Base-by-base conservation (phyloP, 176 grass and related monocot species). In the Urochloa ruziziensis region DNA sequence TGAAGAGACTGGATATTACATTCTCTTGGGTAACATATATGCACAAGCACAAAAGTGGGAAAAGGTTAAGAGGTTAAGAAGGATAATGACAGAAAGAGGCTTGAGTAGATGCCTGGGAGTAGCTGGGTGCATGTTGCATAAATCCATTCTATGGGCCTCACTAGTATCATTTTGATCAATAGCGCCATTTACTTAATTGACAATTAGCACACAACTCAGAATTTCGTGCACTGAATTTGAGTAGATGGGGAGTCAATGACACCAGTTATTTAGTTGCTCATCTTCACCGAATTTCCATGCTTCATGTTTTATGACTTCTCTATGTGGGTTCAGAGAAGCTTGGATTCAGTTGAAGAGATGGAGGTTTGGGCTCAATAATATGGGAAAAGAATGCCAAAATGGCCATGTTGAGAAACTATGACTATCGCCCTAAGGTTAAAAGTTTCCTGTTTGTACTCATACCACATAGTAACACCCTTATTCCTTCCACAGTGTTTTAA, bases 1-100 rank as follows among this genome's bases (percentile, higher is more conserved):
- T 73, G 37, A 75, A 83, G 89, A 91, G 13, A 81, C 51, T 17
- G 89, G 91, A 76, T 97, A 94, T 88, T 91, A 97, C 70, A 42
- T 97, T 63, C 87, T 94, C 23, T 80, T 97, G 73, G 91, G 89
- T 47, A 91, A 85, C 67, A 91, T 97, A 74, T 97, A 94, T 84
- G 79, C 84, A 53, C 86, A 94, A 73, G 78, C 86, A 81, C 83
- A 90, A 27, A 86, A 77, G 73, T 91, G 86, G 86, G 91, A 90
- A 16, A 93, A 91, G 65, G 89, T 84, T 15, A 86, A 91, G 73
- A 83, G 40, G 71, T 59, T 97, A 66, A 88, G 91, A 62, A 97
- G 81, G 86, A 60, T 67, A 28, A 91, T 96, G 83, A 63, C n/a
- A 5, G 81, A 85, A 73, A 93, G 78, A 49, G 84, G 94, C 6